phyloP scores from a whole-genome alignment of 495 filamentous ascomycete species.

The Trichoderma gamsii region DNA sequence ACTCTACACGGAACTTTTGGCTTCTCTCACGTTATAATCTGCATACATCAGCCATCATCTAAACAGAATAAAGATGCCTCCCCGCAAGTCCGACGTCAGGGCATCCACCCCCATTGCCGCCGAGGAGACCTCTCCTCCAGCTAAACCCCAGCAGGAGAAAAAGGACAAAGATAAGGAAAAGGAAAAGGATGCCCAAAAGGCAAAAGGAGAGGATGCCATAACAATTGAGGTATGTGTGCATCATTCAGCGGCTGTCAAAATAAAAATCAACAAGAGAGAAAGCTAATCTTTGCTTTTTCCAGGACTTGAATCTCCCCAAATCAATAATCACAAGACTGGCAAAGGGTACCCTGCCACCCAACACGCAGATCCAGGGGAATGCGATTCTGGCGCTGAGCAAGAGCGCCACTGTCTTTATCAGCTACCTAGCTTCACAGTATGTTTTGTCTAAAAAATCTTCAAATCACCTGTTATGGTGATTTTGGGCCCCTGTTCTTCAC shows the following conservation, averaged over 20 bases:
- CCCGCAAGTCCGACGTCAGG: slow-evolving; percentile 34
- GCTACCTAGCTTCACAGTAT: slow-evolving; percentile 78
- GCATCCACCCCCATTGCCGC: slow-evolving; percentile 13
- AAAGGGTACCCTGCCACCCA: slow-evolving; percentile 93
- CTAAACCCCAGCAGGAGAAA: slow-evolving; percentile 27
- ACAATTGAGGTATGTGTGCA: slow-evolving; percentile 37
- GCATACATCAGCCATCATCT: not conserved
- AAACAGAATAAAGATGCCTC: slow-evolving; percentile 26
- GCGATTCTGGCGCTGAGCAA: slow-evolving; percentile 87
- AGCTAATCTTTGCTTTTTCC: not conserved
- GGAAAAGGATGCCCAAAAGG: slow-evolving; percentile 26
- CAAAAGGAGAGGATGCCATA: slow-evolving; percentile 28
- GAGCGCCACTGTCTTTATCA: slow-evolving; percentile 90
- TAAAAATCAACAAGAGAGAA: not conserved
- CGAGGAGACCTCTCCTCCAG: slow-evolving; percentile 22
- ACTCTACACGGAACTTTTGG: too few relatives aligned
- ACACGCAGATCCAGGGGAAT: slow-evolving; percentile 91
- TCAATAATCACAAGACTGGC: slow-evolving; percentile 90
- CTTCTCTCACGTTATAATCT: not conserved
- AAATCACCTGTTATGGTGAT: not conserved
- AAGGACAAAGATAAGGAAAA: slow-evolving; percentile 27
- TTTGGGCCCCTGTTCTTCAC: too few relatives aligned
- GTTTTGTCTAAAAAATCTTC: slow-evolving; percentile 23
- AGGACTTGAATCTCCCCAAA: slow-evolving; percentile 90
- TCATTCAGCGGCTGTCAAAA: not conserved